These are phyloP conservation scores for Russula griseocarnosa DNA, from an alignment of 768 basidiomycete species.

Conservation along the genomic window DNA sequence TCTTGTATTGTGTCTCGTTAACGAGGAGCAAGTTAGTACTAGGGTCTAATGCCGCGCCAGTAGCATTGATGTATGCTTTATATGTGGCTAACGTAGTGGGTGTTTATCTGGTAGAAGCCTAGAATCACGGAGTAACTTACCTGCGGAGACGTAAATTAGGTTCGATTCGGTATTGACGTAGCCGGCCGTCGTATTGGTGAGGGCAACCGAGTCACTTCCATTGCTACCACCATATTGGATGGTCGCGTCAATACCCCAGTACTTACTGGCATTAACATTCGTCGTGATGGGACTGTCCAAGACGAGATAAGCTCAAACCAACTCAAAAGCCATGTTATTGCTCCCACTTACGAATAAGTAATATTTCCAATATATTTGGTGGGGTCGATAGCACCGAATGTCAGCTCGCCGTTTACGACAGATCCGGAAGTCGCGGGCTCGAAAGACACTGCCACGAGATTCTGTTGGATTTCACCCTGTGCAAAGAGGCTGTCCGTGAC, in stretches of 20 bases:
- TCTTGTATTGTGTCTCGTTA: constrained; percentile 31
- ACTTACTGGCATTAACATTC: constrained; percentile 34
- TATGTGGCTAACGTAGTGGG: constrained; percentile 32
- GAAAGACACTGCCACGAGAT: constrained; percentile 36
- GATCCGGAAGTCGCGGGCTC: constrained; percentile 31
- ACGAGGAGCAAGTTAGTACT: constrained; percentile 35
- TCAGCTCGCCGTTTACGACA: constrained; percentile 37
- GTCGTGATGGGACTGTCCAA: constrained; percentile 33
- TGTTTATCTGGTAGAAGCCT: constrained; percentile 4
- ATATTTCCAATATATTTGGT: constrained; percentile 36
- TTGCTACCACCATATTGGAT: constrained; percentile 32
- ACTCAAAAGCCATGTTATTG: not conserved
- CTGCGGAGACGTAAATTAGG: constrained; percentile 34
- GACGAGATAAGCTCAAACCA: constrained; percentile 1
- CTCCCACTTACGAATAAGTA: constrained; percentile 31
- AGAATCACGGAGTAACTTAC: constrained; percentile 25
- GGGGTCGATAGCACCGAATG: constrained; percentile 35
- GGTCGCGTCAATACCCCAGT: constrained; percentile 38
- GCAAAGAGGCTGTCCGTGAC: constrained; percentile 44
- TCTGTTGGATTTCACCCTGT: constrained; percentile 32
- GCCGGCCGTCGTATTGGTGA: constrained; percentile 33
- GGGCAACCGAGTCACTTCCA: constrained; percentile 4
- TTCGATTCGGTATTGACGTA: constrained; percentile 40
- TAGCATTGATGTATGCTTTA: constrained; percentile 33
- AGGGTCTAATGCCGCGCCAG: constrained; percentile 36